Evolutionary conservation across 2,329 filamentous ascomycete genomes (phyloP), one percentile per base, ranked within the genome.

Genomic region (Penicillium capsulatum): DNA sequence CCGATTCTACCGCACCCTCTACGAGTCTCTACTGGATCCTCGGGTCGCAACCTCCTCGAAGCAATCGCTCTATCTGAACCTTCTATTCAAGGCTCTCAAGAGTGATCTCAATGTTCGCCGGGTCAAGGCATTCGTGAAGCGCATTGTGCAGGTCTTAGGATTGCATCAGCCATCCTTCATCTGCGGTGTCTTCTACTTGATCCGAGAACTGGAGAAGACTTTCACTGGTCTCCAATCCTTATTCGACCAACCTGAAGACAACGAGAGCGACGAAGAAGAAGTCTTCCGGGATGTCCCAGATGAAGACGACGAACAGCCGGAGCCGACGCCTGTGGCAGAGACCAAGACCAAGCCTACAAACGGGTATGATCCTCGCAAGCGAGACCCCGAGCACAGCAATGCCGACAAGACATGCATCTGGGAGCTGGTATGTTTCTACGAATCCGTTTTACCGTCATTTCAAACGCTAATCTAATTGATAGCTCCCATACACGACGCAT

Each of bases 51-150:
- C 79, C 1, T 95, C 91, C 4, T 97, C 91, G 2, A 98, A 98
- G 67, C 91, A 98, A 61, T 83, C 91, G 22, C 77, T 98, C 54
- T 98, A 96, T 60, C 76, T 98, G 45, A 98, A 98, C 59, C 74
- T 98, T 11, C 70, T 98, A 3, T 92, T 90, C 64, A 83, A 87
- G 52, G 81, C 91, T 9, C 70, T 98, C 47, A 97, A 94, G 70
- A 80, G 83, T 24, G 92, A 98, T 57, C 71, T 91, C n/a, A 92
- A 90, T 62, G 79, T 87, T 44, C 89, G 90, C 53, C 81, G 92
- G 24, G 86, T 97, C 41, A 94, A 97, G 68, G 92, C 92, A 1
- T 98, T 98, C 59, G 83, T 90, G 30, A 98, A 98, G 71, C 80
- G 92, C 45, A 79, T 98, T 65, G 71, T 97, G 31, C 92, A 98